Conservation (phyloP, 139 green algal genomes). For the Asterochloris erici region DNA sequence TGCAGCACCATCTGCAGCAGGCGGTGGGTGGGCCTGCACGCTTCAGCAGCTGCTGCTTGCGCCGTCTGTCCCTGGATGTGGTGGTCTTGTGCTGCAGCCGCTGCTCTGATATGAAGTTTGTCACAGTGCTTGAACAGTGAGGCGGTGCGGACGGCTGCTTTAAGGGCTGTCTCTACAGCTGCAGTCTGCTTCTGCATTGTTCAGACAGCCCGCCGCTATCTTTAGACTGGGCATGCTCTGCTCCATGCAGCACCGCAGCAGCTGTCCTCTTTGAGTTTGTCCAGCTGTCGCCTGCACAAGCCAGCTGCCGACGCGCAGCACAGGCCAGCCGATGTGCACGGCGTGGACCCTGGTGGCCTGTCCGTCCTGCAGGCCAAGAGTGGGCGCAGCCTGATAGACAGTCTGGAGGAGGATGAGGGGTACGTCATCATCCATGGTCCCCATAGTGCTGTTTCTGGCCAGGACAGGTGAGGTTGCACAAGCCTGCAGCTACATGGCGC, state of each 20-base stretch:
- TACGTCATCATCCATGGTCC: constrained; percentile 26
- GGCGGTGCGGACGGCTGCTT: no score
- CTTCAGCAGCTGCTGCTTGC: not conserved
- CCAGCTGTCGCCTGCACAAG: not conserved
- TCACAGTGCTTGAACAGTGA: no score
- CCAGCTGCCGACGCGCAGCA: not conserved
- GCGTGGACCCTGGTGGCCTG: not conserved
- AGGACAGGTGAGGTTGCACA: constrained; percentile 1
- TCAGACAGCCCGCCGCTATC: no score
- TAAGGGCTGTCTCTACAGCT: no score
- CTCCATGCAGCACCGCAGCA: not conserved
- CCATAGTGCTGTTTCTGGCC: constrained; percentile 1
- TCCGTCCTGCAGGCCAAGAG: not conserved
- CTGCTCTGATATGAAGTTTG: no score
- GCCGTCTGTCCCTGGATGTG: no score
- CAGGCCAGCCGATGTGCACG: not conserved
- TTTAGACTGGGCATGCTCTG: not conserved
- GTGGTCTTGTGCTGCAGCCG: no score
- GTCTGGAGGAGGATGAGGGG: constrained; percentile 24
- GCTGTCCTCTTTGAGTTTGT: not conserved
- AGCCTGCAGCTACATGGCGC: not conserved
- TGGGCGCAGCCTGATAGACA: not conserved
- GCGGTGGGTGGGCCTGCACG: not conserved
- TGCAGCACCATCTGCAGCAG: not conserved
- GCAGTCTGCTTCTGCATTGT: no score